A percentile compares a stretch with the other conserved stretches of the same genome.
These are phyloP conservation scores for Macrolepiota albuminosa DNA, from an alignment of 768 basidiomycete species.

Conservation along the genomic window DNA sequence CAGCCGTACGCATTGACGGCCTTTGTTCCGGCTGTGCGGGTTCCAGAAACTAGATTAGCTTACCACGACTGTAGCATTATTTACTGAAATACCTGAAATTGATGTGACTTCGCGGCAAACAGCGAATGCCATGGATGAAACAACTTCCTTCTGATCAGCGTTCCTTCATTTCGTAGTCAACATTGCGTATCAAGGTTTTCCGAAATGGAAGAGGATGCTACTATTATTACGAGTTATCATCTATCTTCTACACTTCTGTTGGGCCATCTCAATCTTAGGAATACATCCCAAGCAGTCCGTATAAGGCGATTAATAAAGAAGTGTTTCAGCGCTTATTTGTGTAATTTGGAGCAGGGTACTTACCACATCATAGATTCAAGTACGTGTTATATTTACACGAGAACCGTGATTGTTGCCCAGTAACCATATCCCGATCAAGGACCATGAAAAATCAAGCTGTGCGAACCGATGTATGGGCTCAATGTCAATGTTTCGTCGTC, in stretches of 20 bases:
- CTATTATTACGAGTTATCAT: background rate
- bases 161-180: background rate
- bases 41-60: background rate
- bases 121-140: background rate
- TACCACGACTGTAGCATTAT: background rate
- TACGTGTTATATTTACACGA: background rate
- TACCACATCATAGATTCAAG: background rate
- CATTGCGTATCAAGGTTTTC: background rate
- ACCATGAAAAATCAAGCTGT: background rate
- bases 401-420: background rate
- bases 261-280: background rate
- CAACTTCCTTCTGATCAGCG: background rate
- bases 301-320: background rate
- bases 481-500: background rate
- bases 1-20: slow-evolving; percentile 38
- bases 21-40: slow-evolving; percentile 32
- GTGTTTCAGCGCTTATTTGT: background rate
- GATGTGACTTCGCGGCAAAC: background rate
- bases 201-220: background rate
- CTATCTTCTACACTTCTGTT: background rate
- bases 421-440: background rate
- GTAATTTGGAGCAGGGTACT: background rate
- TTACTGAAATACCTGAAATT: background rate
- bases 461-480: background rate
- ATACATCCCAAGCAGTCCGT: background rate